A percentile compares a stretch with the other conserved stretches of the same genome.
Conservation (phyloP, 805 yeast species). For the Grigorovia jiainica region DNA sequence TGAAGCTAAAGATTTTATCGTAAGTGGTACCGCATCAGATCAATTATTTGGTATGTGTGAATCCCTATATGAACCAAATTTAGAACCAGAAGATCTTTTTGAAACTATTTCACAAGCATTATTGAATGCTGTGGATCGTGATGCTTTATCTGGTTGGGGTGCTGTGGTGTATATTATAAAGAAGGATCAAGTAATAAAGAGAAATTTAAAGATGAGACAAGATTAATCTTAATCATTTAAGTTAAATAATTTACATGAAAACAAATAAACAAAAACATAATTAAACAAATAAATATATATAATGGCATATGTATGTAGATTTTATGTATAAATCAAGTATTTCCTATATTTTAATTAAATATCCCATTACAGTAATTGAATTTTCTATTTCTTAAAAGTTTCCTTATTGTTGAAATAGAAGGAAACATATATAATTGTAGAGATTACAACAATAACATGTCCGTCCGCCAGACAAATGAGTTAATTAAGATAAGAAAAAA, state of each 20-base stretch:
- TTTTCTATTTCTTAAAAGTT: no score
- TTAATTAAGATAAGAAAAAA: background rate
- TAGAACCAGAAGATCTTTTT: constrained; percentile 90
- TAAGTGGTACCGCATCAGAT: constrained; percentile 92
- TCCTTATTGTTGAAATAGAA: no score
- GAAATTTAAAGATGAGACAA: constrained; percentile 88
- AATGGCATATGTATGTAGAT: no score
- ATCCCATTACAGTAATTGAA: no score
- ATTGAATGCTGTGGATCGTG: constrained; percentile 92
- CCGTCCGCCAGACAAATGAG: no score
- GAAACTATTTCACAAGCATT: constrained; percentile 93
- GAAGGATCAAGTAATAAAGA: constrained; percentile 81
- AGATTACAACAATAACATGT: no score
- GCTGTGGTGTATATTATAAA: constrained; percentile 88
- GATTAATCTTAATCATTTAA: constrained; percentile 42
- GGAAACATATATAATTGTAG: no score
- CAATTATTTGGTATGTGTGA: constrained; percentile 99
- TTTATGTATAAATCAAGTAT: no score
- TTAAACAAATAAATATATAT: no score
- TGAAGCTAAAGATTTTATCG: constrained; percentile 87
- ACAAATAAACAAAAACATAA: background rate
- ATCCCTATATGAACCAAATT: constrained; percentile 83
- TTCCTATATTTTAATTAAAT: no score
- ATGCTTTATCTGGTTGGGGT: constrained; percentile 97
- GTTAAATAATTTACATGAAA: background rate